Base-by-base conservation (phyloP, 2,329 filamentous ascomycete genomes). In the Pseudogymnoascus sp. region DNA sequence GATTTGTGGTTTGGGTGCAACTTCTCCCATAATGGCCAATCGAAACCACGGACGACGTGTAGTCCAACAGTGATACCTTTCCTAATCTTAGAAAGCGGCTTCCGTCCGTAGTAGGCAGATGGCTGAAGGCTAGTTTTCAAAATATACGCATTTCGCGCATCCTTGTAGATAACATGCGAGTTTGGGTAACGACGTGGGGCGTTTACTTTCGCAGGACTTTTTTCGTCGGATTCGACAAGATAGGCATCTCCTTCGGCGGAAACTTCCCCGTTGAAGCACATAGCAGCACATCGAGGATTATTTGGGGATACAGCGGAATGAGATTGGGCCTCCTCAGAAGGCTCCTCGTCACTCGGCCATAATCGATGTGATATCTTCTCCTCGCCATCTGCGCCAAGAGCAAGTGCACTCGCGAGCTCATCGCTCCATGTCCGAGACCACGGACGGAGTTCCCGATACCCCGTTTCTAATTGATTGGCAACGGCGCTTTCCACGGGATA, bases 391-490 rank as follows among this genome's bases (percentile, higher is more conserved):
- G 93, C 88, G 1, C 95, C 95, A 64, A 97, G 91, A 61, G 96
- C 91, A 5, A 96, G 82, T 4, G 95, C 96, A 75, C 92, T 96
- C 68, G 89, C 87, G 6, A 99, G 79, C 75, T 99, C 93, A 71
- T 97, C 93, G 62, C 83, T 84, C 92, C 95, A 99, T 1, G 93
- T 96, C 70, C 95, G 86, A 1, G 90, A 92, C 88, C 93, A 96
- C 0, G 92, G 91, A 63, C 87, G 87, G 61, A 98, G 79, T 71
- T 96, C 91, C 64, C 89, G 80, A 73, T 96, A 99, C 5, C 93
- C 93, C n/a, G 87, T 84, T 74, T 99, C 95, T 1, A 99, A 81
- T 75, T 93, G 92, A 70, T 98, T 99, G 7, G 95, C 92, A 36
- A 97, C 88, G 14, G 85, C 79, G 0, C 91, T 85, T 67, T 96